phyloP scores from a whole-genome alignment of 257 asterid genomes.

The Craterostigma plantagineum region DNA sequence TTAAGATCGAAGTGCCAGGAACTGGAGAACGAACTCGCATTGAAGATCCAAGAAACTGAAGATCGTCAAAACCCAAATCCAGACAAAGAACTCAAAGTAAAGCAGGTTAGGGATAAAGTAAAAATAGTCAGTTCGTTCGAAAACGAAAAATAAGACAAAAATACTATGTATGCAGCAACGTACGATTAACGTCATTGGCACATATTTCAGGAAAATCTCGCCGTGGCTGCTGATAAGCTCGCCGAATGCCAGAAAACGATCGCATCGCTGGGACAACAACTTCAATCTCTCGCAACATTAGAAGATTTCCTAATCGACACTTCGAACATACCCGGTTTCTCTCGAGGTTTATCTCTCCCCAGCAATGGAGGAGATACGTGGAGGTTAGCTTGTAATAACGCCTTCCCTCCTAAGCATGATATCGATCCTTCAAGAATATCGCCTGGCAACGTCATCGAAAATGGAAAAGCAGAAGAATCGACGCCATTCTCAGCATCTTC shows the following conservation, averaged over 20 bases:
- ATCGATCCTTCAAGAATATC: slow-evolving; percentile 1
- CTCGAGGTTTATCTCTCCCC: slow-evolving; percentile 11
- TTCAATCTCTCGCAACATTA: slow-evolving; percentile 41
- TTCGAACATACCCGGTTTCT: slow-evolving; percentile 32
- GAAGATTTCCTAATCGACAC: slow-evolving; percentile 55
- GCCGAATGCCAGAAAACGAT: slow-evolving; percentile 64
- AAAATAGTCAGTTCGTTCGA: background rate
- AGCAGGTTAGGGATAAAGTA: slow-evolving; percentile 32
- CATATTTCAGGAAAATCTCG: slow-evolving; percentile 40
- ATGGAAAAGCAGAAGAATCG: slow-evolving; percentile 23
- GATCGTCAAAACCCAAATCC: slow-evolving; percentile 19
- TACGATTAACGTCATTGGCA: too few species aligned
- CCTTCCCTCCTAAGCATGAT: too few species aligned
- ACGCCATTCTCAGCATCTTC: slow-evolving; percentile 9
- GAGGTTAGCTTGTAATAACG: too few species aligned
- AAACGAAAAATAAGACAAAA: background rate
- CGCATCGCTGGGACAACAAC: slow-evolving; percentile 51
- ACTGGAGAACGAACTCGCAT: slow-evolving; percentile 21
- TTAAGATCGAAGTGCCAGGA: slow-evolving; percentile 21
- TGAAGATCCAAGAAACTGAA: slow-evolving; percentile 20
- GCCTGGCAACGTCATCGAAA: slow-evolving; percentile 1
- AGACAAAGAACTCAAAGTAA: slow-evolving; percentile 25
- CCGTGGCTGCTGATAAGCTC: slow-evolving; percentile 53
- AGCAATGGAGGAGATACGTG: too few species aligned
- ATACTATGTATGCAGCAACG: background rate